These are phyloP conservation scores for Pythium phragmitis DNA, from an alignment of 352 stramenopile genomes.

Conservation along the genomic window DNA sequence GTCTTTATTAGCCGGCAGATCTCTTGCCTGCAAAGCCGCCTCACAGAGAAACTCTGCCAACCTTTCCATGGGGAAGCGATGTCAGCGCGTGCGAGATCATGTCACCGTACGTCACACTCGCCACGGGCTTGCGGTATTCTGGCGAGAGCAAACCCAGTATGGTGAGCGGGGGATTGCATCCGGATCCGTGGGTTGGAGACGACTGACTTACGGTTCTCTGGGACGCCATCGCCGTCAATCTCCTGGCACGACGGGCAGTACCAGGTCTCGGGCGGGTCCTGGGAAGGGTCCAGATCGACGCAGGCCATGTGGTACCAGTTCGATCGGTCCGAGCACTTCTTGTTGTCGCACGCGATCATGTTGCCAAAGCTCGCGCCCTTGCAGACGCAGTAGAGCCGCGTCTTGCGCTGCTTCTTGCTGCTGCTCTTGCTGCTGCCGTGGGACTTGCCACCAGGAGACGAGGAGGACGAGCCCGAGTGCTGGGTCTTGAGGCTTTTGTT, in stretches of 20 bases:
- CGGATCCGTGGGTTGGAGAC: neutral
- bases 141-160: neutral
- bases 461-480: conserved; percentile 14
- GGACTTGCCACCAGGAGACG: neutral
- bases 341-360: conserved; percentile 87
- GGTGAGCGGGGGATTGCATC: neutral
- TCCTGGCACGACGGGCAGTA: conserved; percentile 66
- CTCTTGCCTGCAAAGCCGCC: neutral
- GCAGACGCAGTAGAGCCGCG: conserved; percentile 73
- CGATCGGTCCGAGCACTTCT: conserved; percentile 69
- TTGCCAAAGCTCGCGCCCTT: conserved; percentile 70
- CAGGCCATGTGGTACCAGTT: conserved; percentile 87
- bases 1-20: too few species aligned
- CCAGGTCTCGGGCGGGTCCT: conserved; percentile 70
- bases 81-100: conserved; percentile 88
- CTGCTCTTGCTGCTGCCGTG: conserved; percentile 22
- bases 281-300: conserved; percentile 48
- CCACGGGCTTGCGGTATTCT: conserved; percentile 82
- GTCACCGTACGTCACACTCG: conserved; percentile 83
- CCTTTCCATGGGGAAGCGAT: conserved; percentile 62
- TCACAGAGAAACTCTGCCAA: conserved; percentile 30
- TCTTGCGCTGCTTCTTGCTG: conserved; percentile 58
- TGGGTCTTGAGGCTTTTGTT: neutral
- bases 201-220: conserved; percentile 63
- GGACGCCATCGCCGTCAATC: conserved; percentile 48